Conservation (phyloP, 2,329 filamentous ascomycete species). For the Calonectria ilicicola region DNA sequence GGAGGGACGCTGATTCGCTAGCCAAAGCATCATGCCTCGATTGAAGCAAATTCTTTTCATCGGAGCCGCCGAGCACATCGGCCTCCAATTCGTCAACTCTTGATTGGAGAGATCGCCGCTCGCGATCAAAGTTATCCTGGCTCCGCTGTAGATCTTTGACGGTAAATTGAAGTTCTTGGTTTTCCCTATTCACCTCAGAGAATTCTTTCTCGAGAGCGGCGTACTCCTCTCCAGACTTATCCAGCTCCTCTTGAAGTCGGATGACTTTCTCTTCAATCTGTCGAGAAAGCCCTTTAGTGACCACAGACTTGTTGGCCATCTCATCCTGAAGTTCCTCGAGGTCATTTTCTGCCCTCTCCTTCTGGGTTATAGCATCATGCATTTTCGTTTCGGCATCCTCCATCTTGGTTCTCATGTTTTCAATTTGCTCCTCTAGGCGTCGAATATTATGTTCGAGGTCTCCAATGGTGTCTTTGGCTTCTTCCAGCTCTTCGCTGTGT, state of each 20-base stretch:
- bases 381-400: conserved; percentile 61
- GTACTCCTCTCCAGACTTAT: conserved; percentile 62
- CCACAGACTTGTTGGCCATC: conserved; percentile 82
- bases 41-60: conserved; percentile 78
- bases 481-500: conserved; percentile 63
- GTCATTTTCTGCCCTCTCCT: conserved; percentile 68
- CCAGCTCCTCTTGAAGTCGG: conserved; percentile 75
- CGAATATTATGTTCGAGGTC: conserved; percentile 68
- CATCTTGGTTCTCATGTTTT: conserved; percentile 66
- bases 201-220: conserved; percentile 65
- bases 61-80: conserved; percentile 68
- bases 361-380: conserved; percentile 65
- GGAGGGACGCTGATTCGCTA: conserved; percentile 74
- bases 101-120: conserved; percentile 53
- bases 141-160: conserved; percentile 55
- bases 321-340: conserved; percentile 79
- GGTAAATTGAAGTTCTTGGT: conserved; percentile 57
- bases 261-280: conserved; percentile 79
- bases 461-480: conserved; percentile 69
- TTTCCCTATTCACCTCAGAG: conserved; percentile 59
- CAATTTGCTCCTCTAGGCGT: conserved; percentile 64
- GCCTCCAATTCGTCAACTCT: conserved; percentile 68
- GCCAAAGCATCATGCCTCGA: conserved; percentile 75
- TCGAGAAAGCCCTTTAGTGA: conserved; percentile 78
- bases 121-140: conserved; percentile 45